Percentiles rank a stretch among this genome's conserved stretches.
Conservation (phyloP, 768 basidiomycete species). For the Galerina marginata region DNA sequence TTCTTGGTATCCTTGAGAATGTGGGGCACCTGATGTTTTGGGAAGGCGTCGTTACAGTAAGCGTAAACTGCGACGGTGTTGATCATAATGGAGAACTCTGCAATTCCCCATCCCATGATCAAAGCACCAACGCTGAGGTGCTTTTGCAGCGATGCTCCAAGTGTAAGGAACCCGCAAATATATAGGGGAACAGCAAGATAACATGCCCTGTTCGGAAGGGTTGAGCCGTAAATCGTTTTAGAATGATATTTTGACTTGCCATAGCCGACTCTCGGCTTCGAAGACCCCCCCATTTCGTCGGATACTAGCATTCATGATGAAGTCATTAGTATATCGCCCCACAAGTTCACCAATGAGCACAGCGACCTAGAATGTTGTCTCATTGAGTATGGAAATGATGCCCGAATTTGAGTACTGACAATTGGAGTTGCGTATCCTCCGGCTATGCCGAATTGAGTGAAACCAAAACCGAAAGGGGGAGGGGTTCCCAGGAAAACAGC, state of each 20-base stretch:
- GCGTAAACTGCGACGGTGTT: constrained; percentile 67
- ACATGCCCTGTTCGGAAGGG: constrained; percentile 48
- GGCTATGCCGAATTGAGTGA: constrained; percentile 54
- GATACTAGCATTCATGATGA: constrained; percentile 51
- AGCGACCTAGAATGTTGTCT: constrained; percentile 41
- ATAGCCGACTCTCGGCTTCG: constrained; percentile 65
- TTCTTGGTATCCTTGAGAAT: background rate
- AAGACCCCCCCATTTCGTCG: constrained; percentile 61
- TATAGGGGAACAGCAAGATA: constrained; percentile 66
- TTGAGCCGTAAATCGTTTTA: background rate
- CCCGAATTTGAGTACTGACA: constrained; percentile 34
- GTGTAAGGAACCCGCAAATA: constrained; percentile 63
- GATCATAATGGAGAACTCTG: constrained; percentile 61
- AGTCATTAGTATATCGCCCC: constrained; percentile 60
- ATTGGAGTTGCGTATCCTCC: constrained; percentile 63
- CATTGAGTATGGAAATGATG: background rate
- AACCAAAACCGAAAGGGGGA: constrained; percentile 57
- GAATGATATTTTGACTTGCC: constrained; percentile 37
- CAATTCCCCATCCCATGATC: constrained; percentile 73
- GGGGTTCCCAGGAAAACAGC: constrained; percentile 68
- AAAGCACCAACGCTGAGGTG: constrained; percentile 57
- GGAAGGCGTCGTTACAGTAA: constrained; percentile 42
- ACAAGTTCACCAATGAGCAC: constrained; percentile 57
- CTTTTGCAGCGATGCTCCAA: constrained; percentile 61
- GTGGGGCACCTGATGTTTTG: constrained; percentile 31